These are phyloP conservation scores for Harringtonia lauricola DNA, from an alignment of 2,329 filamentous ascomycete genomes.

Conservation along the genomic window DNA sequence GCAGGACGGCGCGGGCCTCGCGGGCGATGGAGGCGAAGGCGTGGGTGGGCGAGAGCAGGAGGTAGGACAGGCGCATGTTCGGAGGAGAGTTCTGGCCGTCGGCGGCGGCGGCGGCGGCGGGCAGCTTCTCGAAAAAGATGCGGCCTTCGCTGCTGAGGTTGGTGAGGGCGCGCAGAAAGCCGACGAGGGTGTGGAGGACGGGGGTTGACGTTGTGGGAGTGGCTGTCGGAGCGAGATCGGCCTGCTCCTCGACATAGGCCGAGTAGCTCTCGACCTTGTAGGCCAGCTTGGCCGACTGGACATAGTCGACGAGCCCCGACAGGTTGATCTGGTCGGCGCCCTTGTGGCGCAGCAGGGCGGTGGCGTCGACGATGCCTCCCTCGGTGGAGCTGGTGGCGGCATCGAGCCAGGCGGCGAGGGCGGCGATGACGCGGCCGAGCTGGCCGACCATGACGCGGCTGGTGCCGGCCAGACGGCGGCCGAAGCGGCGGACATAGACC, in stretches of 20 bases:
- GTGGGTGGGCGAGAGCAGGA: slow-evolving; percentile 81
- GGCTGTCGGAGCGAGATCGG: slow-evolving; percentile 12
- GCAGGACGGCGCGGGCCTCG: slow-evolving; percentile 72
- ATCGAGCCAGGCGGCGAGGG: slow-evolving; percentile 53
- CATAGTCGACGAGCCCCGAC: slow-evolving; percentile 75
- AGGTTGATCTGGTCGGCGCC: slow-evolving; percentile 93
- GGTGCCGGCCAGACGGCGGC: slow-evolving; percentile 77
- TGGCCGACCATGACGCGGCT: slow-evolving; percentile 89
- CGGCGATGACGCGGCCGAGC: slow-evolving; percentile 72
- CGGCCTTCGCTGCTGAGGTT: slow-evolving; percentile 67
- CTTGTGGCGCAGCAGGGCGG: slow-evolving; percentile 66
- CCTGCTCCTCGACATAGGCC: slow-evolving; percentile 43
- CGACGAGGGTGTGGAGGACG: slow-evolving; percentile 42
- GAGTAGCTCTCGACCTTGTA: slow-evolving; percentile 91
- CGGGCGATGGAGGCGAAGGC: slow-evolving; percentile 84
- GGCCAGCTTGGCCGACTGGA: slow-evolving; percentile 84
- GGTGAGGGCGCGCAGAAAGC: slow-evolving; percentile 69
- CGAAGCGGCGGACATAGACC: slow-evolving; percentile 76
- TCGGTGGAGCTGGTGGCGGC: slow-evolving; percentile 20
- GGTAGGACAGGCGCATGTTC: slow-evolving; percentile 65
- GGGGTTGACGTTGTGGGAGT: slow-evolving; percentile 31
- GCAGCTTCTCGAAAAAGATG: slow-evolving; percentile 48
- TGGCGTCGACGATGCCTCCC: slow-evolving; percentile 60
- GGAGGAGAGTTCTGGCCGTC: too few species aligned
- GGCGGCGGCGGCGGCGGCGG: slow-evolving; percentile 5